Base-by-base conservation (phyloP, 176 grass and related monocot species). In the Miscanthus lutarioriparius region DNA sequence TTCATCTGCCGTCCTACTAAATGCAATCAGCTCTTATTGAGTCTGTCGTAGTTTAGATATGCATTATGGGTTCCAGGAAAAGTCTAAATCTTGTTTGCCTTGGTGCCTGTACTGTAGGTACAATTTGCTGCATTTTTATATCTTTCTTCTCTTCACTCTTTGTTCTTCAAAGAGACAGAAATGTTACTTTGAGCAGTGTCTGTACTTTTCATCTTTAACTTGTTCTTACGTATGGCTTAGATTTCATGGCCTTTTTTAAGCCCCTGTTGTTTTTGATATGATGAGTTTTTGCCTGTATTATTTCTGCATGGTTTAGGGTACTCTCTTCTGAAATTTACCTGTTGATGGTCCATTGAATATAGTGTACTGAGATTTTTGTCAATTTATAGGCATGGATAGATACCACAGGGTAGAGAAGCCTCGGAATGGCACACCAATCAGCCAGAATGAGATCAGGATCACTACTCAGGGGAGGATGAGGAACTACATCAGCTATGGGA, bases 361-460 rank as follows among this genome's bases (percentile, higher is more conserved):
- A 36, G 12, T 6, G 5, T 81, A 25, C 78, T 87, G 23, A 72
- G 19, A 19, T 32, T 47, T 81, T 6, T 40, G 12, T 35, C 1
- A 16, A 27, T 70, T 68, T 43, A 1, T 61, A 90, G 89, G 48
- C 49, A 91, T 91, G 90, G 86, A 91, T 74, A 85, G 90, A 49
- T 91, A 91, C 82, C 82, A 91, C 43, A 88, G 86, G 77, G 90
- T 91, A 68, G 86, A 91, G 74, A 91, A 91, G 74, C 86, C 82
- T 67, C 78, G 78, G 5, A 70, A 91, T 62, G 86, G 79, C 20
- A 85, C 74, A 5, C 82, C 90, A 0, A 91, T 91, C 64, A 82
- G 82, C 13, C 82, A 91, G 47, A 88, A 91, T 62, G 90, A 91
- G 83, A 91, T 91, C 82, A 81, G 90, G 39, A 91, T 91, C 40